Evolutionary conservation across 177 flowering plant genomes (phyloP).

Genomic region (Vitis hybrid): DNA sequence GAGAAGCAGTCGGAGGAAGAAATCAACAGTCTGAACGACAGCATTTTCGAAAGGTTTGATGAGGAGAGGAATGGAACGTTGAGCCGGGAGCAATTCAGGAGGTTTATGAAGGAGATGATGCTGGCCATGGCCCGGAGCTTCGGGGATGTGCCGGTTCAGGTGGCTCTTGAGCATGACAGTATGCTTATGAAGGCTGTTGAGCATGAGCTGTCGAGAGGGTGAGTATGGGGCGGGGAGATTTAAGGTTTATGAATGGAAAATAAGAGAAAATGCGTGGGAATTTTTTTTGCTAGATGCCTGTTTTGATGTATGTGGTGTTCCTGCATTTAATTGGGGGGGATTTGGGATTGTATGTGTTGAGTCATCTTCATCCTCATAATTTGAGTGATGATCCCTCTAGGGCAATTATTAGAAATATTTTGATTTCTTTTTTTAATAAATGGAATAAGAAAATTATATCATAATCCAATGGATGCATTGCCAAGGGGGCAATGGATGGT

Average conservation of each 20-base stretch:
- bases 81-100: not conserved
- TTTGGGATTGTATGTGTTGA: too few relatives aligned
- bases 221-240: not conserved
- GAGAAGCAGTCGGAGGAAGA: not conserved
- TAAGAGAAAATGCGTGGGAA: too few relatives aligned
- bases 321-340: too few relatives aligned
- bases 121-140: conserved; percentile 11
- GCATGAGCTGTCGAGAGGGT: conserved; percentile 1
- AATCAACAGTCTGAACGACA: not conserved
- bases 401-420: too few relatives aligned
- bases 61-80: conserved; percentile 1
- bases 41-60: conserved; percentile 5
- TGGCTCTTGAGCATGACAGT: conserved; percentile 10
- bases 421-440: too few relatives aligned
- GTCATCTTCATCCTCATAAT: too few relatives aligned
- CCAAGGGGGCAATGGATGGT: too few relatives aligned
- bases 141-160: conserved; percentile 10
- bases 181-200: conserved; percentile 15
- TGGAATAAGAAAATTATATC: too few relatives aligned
- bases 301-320: too few relatives aligned
- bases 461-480: too few relatives aligned
- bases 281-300: too few relatives aligned
- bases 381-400: too few relatives aligned
- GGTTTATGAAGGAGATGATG: conserved; percentile 13
- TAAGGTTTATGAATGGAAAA: not conserved